Percentiles rank a stretch among this genome's conserved stretches.
Evolutionary conservation across 2,329 filamentous ascomycete species (phyloP).

Genomic region (Dothideomycetes sp.): DNA sequence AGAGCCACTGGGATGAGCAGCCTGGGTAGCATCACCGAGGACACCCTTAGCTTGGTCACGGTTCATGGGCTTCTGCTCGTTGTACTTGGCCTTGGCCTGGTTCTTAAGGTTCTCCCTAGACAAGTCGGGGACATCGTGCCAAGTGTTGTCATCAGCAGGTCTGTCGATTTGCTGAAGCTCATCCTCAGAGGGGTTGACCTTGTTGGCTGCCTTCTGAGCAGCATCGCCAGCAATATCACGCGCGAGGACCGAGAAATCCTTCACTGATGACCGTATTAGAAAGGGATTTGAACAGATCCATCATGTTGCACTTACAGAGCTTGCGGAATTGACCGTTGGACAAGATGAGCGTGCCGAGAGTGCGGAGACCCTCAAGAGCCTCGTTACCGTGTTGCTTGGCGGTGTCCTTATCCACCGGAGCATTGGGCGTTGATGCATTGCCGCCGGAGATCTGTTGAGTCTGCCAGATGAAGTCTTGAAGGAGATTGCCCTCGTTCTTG

Average conservation of each 20-base stretch:
- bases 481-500: conserved; percentile 89
- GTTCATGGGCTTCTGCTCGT: conserved; percentile 46
- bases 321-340: conserved; percentile 96
- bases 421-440: conserved; percentile 51
- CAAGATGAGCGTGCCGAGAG: conserved; percentile 77
- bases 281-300: background rate
- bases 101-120: conserved; percentile 60
- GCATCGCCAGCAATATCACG: conserved; percentile 90
- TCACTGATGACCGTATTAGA: conserved; percentile 42
- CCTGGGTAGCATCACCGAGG: conserved; percentile 47
- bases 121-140: conserved; percentile 79
- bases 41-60: conserved; percentile 54
- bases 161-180: conserved; percentile 66
- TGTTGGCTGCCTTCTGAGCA: conserved; percentile 65
- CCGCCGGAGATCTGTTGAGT: conserved; percentile 64
- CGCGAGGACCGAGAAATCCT: conserved; percentile 68
- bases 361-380: conserved; percentile 75
- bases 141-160: conserved; percentile 84
- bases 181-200: conserved; percentile 69
- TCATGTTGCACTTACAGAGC: conserved; percentile 52
- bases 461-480: conserved; percentile 97
- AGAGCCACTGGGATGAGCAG: conserved; percentile 47
- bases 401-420: conserved; percentile 64
- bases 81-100: conserved; percentile 53
- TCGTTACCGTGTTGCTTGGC: conserved; percentile 77